Percentiles rank a stretch among this genome's conserved stretches.
These are phyloP conservation scores for Colletotrichum karsti DNA, from an alignment of 2,329 filamentous ascomycete genomes.

Conservation along the genomic window DNA sequence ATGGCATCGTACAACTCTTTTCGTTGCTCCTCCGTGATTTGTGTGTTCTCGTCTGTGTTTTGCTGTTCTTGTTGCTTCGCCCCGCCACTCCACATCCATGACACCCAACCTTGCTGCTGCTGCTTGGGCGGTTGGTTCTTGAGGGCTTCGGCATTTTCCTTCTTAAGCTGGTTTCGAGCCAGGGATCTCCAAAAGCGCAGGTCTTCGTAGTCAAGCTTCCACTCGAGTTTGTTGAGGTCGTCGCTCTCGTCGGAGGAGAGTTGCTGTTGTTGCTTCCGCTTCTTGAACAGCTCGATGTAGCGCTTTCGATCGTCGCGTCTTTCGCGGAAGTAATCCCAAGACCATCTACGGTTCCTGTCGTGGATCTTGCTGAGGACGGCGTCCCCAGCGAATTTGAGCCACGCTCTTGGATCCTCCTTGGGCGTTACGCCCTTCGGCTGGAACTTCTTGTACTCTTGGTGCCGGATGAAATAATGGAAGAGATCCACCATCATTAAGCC, in stretches of 20 bases:
- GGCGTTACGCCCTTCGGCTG: constrained; percentile 84
- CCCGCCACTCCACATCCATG: constrained; percentile 83
- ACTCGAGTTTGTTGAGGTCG: constrained; percentile 80
- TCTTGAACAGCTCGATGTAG: constrained; percentile 97
- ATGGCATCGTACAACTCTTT: constrained; percentile 98
- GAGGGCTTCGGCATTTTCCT: constrained; percentile 91
- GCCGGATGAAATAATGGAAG: constrained; percentile 97
- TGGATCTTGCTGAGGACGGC: constrained; percentile 94
- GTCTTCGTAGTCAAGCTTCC: constrained; percentile 92
- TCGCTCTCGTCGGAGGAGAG: constrained; percentile 75
- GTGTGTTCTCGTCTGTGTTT: constrained; percentile 73
- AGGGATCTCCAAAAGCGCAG: constrained; percentile 96
- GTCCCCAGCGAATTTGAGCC: constrained; percentile 90
- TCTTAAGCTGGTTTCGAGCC: constrained; percentile 91
- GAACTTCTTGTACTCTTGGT: constrained; percentile 95
- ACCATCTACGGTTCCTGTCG: constrained; percentile 91
- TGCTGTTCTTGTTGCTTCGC: constrained; percentile 71
- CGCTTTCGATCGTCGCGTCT: constrained; percentile 86
- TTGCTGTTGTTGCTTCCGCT: constrained; percentile 80
- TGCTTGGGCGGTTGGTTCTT: constrained; percentile 64
- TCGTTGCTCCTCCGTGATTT: constrained; percentile 94
- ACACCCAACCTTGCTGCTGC: constrained; percentile 85
- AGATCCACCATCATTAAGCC: constrained; percentile 97
- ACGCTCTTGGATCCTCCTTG: constrained; percentile 91
- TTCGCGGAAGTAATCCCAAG: constrained; percentile 95